Base-by-base conservation (phyloP, 1,284 basidiomycete species). In the Melampsora americana region DNA sequence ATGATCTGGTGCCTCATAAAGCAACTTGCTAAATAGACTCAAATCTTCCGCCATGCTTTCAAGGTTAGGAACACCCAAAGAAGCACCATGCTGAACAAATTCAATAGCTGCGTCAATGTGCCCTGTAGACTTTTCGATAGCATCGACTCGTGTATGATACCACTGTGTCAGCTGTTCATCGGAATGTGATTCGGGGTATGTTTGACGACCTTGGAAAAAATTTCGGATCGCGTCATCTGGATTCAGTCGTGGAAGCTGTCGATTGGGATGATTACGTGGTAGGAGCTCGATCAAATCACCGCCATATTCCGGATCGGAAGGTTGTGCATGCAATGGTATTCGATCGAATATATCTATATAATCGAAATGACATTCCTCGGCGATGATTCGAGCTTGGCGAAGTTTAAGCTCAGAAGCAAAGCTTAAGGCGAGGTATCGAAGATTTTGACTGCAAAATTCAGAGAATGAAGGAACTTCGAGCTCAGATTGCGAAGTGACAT, bases 21-120 rank as follows among this genome's bases (percentile, higher is more conserved):
- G 88, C 59, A 96, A 86, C 32, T 90, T 87, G 0, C 90, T 89
- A 64, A 97, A 86, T 7, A 96, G 87, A 79, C 89, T 91, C 61
- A 96, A 87, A 77, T 96, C 93, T 84, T 96, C 94, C 7, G 92
- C 94, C 3, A 93, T 83, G 79, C 89, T 89, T 79, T 95, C 93
- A 28, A 97, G 86, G 1, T 85, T 87, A n/a, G 88, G 85, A 6
- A 95, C 86, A 23, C 90, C 90, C 79, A 89, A 88, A 11, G 92
- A 89, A 7, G 90, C 92, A 5, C 89, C 93, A 79, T 95, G 89
- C 83, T 95, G 93, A 16, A 93, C 87, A 66, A 90, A 86, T 12
- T 88, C 87, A 18, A 96, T 85, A 18, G 93, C 92, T 32, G 88
- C 83, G 79, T 94, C 91, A 42, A 93, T 84, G 83, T 93, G 87